phyloP scores from a whole-genome alignment of 129 eudicot species.

The Ambrosia artemisiifolia region DNA sequence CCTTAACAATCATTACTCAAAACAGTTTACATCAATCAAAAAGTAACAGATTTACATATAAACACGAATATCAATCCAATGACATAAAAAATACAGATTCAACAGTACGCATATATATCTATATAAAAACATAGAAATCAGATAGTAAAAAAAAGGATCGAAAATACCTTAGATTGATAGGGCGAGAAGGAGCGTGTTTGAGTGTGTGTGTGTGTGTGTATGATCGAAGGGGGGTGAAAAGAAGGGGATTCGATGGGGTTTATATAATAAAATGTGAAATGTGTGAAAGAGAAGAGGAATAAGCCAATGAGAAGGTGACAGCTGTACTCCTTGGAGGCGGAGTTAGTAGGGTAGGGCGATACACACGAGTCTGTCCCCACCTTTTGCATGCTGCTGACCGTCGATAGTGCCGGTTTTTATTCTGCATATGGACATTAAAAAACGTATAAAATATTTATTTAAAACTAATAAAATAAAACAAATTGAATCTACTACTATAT shows the following conservation, averaged over 20 bases:
- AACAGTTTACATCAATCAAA: background rate
- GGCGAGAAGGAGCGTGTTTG: slow-evolving; percentile 12
- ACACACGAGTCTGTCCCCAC: slow-evolving; percentile 27
- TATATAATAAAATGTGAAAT: slow-evolving; percentile 23
- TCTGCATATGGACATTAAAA: background rate
- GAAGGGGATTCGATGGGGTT: slow-evolving; percentile 27
- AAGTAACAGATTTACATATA: slow-evolving; percentile 19
- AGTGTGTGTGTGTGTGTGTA: slow-evolving; percentile 19
- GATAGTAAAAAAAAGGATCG: background rate
- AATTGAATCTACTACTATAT: too few species aligned
- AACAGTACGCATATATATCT: background rate
- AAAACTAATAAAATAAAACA: too few species aligned
- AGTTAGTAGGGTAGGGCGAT: slow-evolving; percentile 34
- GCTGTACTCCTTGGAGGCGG: slow-evolving; percentile 37
- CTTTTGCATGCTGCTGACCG: slow-evolving; percentile 44
- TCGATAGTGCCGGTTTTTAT: slow-evolving; percentile 22
- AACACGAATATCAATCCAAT: slow-evolving; percentile 5
- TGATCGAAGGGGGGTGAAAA: slow-evolving; percentile 25
- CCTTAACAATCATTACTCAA: slow-evolving; percentile 3
- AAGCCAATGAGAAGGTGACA: slow-evolving; percentile 45
- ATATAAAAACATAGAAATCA: background rate
- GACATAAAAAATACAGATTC: background rate
- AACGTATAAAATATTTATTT: background rate
- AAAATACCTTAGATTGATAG: slow-evolving; percentile 29
- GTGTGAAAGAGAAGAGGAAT: slow-evolving; percentile 23